Base-by-base conservation (phyloP, 1,284 basidiomycete species). In the Moesziomyces aphidis region DNA sequence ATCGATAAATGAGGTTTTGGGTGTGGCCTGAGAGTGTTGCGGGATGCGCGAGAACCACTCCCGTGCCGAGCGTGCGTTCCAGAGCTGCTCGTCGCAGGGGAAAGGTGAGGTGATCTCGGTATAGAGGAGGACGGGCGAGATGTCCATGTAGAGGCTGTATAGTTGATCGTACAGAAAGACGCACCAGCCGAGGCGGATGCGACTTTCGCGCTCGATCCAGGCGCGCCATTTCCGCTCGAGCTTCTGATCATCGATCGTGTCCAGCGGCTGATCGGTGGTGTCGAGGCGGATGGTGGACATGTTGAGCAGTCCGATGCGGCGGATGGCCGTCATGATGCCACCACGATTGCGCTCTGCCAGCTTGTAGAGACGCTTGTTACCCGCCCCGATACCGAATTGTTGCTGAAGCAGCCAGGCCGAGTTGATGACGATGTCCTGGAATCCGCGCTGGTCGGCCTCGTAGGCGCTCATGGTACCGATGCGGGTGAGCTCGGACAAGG, bases 401-500 rank as follows among this genome's bases (percentile, higher is more conserved):
- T 63, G 61, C 43, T 63, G 61, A 10, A 63, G 24, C 0, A 58
- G 24, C 61, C 61, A 63, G 21, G 61, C 55, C 39, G 58, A 55
- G 19, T 59, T 63, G 61, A 63, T 57, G 48, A 23, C 28, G 17
- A 63, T 49, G 43, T 63, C 55, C n/a, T 46, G 54, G 24, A 57
- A 63, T 6, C 48, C 61, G 23, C 55, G 45, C 48, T 63, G 61
- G 28, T 63, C 61, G 23, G 61, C 61, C 43, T 59, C 61, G 43
- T 59, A 63, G 13, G 55, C 61, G 28, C 61, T 63, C 62, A 65
- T 65, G 21, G 54, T 55, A 23, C 62, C 62, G 21, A 65, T 65
- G 4, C 62, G 54, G 8, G 52, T 48, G 21, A 65, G 57, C 52
- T 65, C 62, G 23, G 54, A 65, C 44, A 65, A 60, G 17, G 62